phyloP scores from a whole-genome alignment of 495 filamentous ascomycete species.

The Penicillium malachiteum region DNA sequence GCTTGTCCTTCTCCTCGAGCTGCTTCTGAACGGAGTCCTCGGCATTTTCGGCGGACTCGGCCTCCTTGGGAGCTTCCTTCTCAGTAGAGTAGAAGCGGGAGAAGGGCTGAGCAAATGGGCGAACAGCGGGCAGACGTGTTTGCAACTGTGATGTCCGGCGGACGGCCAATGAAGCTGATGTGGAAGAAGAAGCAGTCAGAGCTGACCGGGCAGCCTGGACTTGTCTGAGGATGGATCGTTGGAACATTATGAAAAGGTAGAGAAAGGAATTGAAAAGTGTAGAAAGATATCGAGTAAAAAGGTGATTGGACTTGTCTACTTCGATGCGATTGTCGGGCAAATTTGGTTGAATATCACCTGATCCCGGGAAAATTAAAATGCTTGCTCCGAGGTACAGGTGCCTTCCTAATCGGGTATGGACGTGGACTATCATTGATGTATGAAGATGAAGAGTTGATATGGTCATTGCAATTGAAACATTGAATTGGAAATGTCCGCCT shows the following conservation, averaged over 20 bases:
- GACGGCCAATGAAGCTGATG: constrained; percentile 31
- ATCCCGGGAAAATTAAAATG: constrained; percentile 28
- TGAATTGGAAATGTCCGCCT: no score
- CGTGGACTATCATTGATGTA: no score
- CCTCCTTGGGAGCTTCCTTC: constrained; percentile 30
- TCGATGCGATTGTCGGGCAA: constrained; percentile 21
- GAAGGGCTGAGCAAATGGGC: constrained; percentile 29
- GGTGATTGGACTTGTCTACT: constrained; percentile 2
- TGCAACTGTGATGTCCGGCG: constrained; percentile 41
- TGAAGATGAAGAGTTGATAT: no score
- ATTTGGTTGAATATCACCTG: constrained; percentile 28
- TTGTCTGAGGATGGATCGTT: constrained; percentile 46
- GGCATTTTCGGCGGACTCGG: constrained; percentile 31
- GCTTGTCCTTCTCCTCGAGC: constrained; percentile 80
- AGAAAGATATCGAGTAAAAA: not conserved
- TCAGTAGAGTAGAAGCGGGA: constrained; percentile 45
- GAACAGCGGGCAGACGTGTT: constrained; percentile 31
- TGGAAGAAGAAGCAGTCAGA: constrained; percentile 31
- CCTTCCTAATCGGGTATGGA: not conserved
- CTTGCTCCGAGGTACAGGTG: constrained; percentile 12
- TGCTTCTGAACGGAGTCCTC: constrained; percentile 57
- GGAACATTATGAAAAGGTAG: constrained; percentile 39
- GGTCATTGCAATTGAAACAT: no score
- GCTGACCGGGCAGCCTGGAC: constrained; percentile 41
- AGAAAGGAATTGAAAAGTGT: constrained; percentile 8